Percentiles rank a stretch among this genome's conserved stretches.
Conservation (phyloP, 2,329 filamentous ascomycete genomes). For the Fusarium acutatum region DNA sequence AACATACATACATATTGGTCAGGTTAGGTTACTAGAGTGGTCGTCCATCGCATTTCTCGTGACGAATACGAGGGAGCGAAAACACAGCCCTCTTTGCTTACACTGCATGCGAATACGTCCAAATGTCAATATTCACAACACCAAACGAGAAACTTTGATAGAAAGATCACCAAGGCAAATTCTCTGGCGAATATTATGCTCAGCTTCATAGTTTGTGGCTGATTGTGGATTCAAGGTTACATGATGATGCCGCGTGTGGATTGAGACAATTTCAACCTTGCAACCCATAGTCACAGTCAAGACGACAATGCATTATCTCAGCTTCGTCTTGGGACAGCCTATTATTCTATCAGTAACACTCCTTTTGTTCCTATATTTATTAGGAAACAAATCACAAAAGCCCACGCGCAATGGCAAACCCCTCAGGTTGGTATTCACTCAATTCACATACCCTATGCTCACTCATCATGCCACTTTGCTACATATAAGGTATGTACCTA, state of each 20-base stretch:
- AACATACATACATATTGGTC: not conserved
- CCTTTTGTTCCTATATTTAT: not conserved
- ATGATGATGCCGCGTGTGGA: slow-evolving; percentile 8
- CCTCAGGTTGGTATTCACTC: slow-evolving; percentile 17
- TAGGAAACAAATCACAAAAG: not conserved
- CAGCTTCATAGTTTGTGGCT: not conserved
- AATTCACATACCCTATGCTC: not conserved
- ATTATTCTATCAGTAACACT: not conserved
- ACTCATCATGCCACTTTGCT: not conserved
- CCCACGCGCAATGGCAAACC: slow-evolving; percentile 33
- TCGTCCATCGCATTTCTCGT: not conserved
- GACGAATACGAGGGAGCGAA: slow-evolving; percentile 18
- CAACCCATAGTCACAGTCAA: not conserved
- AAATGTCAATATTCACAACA: not conserved
- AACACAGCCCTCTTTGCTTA: not conserved
- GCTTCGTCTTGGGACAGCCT: not conserved
- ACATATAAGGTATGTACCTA: not conserved
- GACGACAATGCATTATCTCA: slow-evolving; percentile 28
- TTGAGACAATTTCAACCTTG: slow-evolving; percentile 12
- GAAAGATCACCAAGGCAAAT: not conserved
- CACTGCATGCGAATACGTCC: not conserved
- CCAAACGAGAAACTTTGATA: not conserved
- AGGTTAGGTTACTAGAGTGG: not conserved
- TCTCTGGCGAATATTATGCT: not conserved
- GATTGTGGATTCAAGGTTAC: slow-evolving; percentile 4